Percentiles rank a stretch among this genome's conserved stretches.
These are phyloP conservation scores for Colletotrichum aenigma DNA, from an alignment of 2,329 filamentous ascomycete species.

Conservation along the genomic window DNA sequence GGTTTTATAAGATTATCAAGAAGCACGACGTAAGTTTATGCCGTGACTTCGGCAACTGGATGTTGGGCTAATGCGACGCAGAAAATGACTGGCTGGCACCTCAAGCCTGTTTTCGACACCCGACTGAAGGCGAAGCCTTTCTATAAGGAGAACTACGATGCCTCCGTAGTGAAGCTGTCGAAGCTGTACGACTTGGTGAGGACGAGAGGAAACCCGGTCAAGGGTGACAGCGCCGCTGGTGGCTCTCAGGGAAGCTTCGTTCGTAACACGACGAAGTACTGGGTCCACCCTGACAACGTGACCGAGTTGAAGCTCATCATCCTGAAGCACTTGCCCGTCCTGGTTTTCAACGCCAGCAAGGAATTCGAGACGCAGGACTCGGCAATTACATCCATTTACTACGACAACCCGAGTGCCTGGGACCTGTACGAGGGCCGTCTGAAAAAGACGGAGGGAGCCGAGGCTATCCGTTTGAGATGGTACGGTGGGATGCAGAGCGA, in stretches of 20 bases:
- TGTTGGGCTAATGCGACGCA: conserved; percentile 36
- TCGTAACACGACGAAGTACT: conserved; percentile 98
- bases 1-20: conserved; percentile 99
- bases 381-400: conserved; percentile 98
- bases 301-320: conserved; percentile 98
- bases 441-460: conserved; percentile 97
- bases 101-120: conserved; percentile 94
- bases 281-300: conserved; percentile 98
- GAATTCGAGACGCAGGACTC: conserved; percentile 91
- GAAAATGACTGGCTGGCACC: conserved; percentile 94
- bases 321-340: conserved; percentile 92
- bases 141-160: conserved; percentile 99
- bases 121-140: conserved; percentile 96
- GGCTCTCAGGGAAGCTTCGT: conserved; percentile 95
- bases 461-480: conserved; percentile 95
- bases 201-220: conserved; percentile 89
- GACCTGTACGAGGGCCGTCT: conserved; percentile 92
- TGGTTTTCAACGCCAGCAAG: conserved; percentile 97
- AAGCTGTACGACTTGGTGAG: conserved; percentile 94
- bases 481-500: conserved; percentile 96
- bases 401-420: conserved; percentile 93
- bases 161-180: conserved; percentile 91
- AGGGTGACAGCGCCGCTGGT: conserved; percentile 89
- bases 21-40: conserved; percentile 82
- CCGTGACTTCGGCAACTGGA: conserved; percentile 21